Percentiles rank a stretch among this genome's conserved stretches.
phyloP scores from a whole-genome alignment of 352 stramenopile species.

The Pythium plurisporium region DNA sequence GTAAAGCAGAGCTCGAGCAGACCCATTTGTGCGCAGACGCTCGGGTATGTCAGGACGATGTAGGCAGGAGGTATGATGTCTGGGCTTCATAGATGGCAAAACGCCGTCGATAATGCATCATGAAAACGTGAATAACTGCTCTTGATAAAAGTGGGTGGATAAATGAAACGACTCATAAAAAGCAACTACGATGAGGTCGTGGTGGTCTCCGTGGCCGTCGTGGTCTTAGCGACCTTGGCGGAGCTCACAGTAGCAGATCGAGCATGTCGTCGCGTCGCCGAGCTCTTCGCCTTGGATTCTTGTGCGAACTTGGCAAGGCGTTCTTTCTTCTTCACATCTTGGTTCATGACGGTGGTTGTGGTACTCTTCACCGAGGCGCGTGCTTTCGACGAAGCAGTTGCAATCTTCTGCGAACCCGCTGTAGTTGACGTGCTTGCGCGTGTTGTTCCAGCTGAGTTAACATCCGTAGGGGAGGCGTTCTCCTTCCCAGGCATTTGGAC shows the following conservation, averaged over 20 bases:
- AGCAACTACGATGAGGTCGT: background rate
- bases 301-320: slow-evolving; percentile 35
- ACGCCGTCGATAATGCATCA: no score
- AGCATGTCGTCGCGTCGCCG: slow-evolving; percentile 3
- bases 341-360: background rate
- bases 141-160: background rate
- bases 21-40: no score
- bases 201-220: background rate
- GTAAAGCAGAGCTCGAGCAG: background rate
- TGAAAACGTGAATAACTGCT: no score
- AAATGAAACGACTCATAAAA: background rate
- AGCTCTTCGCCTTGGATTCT: slow-evolving; percentile 32
- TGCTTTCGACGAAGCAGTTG: slow-evolving; percentile 15
- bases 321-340: slow-evolving; percentile 28
- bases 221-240: background rate
- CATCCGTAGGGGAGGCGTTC: no score
- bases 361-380: slow-evolving; percentile 29
- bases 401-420: slow-evolving; percentile 7
- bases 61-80: background rate
- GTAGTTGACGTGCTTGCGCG: no score
- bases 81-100: no score
- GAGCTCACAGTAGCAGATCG: background rate
- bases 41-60: no score
- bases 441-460: no score
- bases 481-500: background rate